Evolutionary conservation across 805 yeast species (phyloP), one percentile per base, ranked within the genome.

Genomic region (Myxozyma udenii): DNA sequence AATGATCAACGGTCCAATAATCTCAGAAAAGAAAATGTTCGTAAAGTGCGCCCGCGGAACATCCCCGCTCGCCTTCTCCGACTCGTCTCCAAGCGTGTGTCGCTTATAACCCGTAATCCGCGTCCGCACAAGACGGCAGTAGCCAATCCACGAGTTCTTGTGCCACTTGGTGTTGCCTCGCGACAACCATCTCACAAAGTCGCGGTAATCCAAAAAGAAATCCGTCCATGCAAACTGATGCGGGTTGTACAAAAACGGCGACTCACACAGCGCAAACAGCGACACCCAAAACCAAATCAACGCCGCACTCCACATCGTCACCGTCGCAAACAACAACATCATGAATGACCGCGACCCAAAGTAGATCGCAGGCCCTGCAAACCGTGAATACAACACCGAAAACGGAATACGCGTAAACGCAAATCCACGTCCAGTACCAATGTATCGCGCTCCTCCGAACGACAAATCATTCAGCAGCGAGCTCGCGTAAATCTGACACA

Each of bases 211-310:
- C 68, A 91, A 81, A 73, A 91, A 88, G 80, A 85, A 91, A 72
- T 90, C 97, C 68, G 84, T 86, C 90, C 95, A 85, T 46, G 96
- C 82, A 71, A 90, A 93, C 76, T 93, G 98, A 74, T 91, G 97
- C 43, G 98, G 98, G 74, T 93, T 93, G 81, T 88, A 93, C 55
- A 93, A 67, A 70, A 91, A 89, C 65, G 98, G 98, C 44, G 98
- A 84, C 62, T 88, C 80, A 73, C 88, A 78, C 73, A 93, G 78
- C 2, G 98, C 87, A 43, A 89, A 77, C 62, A 89, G 75, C 18
- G 95, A 85, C 53, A 93, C 84, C 97, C 98, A 93, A 81, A 93
- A 93, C 96, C 97, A 93, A 58, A 91, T 71, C 63, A 93, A 76
- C 39, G 97, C 87, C 22, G 96, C 85, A 72, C 87, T 95, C 98